These are phyloP conservation scores for Chamaenerion angustifolium DNA, from an alignment of 345 rosid species.

Conservation along the genomic window DNA sequence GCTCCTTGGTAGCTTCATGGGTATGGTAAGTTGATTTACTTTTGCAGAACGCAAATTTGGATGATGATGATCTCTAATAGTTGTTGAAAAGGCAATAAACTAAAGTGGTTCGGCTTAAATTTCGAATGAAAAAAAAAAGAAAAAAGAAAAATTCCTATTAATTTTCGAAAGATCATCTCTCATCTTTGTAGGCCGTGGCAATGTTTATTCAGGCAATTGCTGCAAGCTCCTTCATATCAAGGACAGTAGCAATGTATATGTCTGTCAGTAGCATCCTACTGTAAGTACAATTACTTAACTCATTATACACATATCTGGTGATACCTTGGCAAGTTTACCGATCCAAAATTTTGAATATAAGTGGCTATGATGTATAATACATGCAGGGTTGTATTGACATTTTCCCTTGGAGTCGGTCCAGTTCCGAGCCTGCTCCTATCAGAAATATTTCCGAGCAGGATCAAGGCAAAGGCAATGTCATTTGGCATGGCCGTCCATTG, in stretches of 20 bases:
- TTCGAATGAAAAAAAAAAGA: too few species aligned
- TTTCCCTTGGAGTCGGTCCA: slow-evolving; percentile 85
- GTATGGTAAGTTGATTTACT: slow-evolving; percentile 41
- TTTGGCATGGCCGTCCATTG: slow-evolving; percentile 85
- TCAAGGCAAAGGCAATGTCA: slow-evolving; percentile 87
- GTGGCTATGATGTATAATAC: slow-evolving; percentile 9
- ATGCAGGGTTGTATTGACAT: slow-evolving; percentile 65
- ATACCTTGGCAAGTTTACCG: neutral
- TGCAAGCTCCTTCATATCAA: slow-evolving; percentile 44
- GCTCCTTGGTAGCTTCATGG: slow-evolving; percentile 83
- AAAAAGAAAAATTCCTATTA: neutral
- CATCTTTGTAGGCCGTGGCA: slow-evolving; percentile 38
- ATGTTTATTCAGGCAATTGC: slow-evolving; percentile 67
- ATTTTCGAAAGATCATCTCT: neutral
- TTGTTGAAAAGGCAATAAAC: too few species aligned
- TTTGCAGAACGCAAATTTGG: too few species aligned
- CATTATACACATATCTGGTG: neutral
- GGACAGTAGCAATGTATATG: slow-evolving; percentile 39
- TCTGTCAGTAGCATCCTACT: slow-evolving; percentile 87
- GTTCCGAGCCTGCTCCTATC: slow-evolving; percentile 82
- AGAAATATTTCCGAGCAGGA: slow-evolving; percentile 74
- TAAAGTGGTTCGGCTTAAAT: too few species aligned
- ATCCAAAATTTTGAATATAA: neutral
- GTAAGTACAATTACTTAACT: slow-evolving; percentile 34
- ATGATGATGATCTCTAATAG: too few species aligned